Percentiles rank a stretch among this genome's conserved stretches.
Evolutionary conservation across 1,139 yeast genomes (phyloP).

Genomic region (Pichia sp.): DNA sequence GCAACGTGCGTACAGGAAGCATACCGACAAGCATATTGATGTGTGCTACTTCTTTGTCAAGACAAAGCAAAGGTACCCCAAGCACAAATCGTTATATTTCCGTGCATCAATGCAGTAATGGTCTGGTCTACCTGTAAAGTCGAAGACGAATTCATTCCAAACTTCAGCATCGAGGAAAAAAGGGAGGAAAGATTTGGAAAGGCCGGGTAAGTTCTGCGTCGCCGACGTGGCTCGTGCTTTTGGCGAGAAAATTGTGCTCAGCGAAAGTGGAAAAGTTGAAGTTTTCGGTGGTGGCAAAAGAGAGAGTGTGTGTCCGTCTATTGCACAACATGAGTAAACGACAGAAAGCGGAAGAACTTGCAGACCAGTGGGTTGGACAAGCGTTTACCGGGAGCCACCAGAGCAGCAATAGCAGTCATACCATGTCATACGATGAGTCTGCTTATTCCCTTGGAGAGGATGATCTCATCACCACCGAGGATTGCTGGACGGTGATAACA

Average conservation of each 20-base stretch:
- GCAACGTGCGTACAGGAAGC: constrained; percentile 3
- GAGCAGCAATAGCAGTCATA: not conserved
- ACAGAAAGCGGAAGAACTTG: not conserved
- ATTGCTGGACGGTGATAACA: constrained; percentile 98
- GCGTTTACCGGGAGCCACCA: constrained; percentile 1
- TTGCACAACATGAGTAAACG: not conserved
- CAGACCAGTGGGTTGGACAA: not conserved
- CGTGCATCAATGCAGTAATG: too few species aligned
- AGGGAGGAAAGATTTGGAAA: not conserved
- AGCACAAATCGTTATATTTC: too few species aligned
- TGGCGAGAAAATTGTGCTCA: constrained; percentile 1
- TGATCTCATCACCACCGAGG: constrained; percentile 77
- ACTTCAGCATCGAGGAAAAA: not conserved
- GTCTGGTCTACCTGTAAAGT: not conserved
- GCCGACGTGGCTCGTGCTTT: not conserved
- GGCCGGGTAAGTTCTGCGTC: not conserved
- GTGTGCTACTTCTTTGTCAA: not conserved
- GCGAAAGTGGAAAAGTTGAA: constrained; percentile 1
- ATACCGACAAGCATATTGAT: not conserved
- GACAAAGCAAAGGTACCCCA: too few species aligned
- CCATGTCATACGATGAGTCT: constrained; percentile 14
- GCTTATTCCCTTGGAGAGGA: constrained; percentile 14
- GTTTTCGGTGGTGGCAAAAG: constrained; percentile 1
- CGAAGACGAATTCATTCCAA: not conserved
- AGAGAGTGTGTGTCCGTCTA: not conserved